Conservation (phyloP, 345 rosid species). For the Raphanus raphanistrum region DNA sequence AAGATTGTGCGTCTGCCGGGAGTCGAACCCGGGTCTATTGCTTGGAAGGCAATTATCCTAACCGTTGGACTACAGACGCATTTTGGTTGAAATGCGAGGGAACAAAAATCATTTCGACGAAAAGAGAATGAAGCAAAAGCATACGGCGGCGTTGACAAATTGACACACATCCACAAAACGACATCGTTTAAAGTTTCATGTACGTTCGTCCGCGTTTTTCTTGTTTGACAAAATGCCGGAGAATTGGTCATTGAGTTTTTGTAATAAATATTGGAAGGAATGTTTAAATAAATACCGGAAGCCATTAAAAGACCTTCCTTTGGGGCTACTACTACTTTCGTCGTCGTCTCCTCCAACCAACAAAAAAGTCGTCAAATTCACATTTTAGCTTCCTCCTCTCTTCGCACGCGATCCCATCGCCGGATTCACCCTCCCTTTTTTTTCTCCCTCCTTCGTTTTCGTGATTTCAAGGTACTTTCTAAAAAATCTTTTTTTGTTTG, state of each 20-base stretch:
- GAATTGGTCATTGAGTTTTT: neutral
- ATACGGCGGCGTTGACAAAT: neutral
- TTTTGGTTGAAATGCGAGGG: neutral
- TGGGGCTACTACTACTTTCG: neutral
- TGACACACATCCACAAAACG: neutral
- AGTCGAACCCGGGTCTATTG: conserved; percentile 92
- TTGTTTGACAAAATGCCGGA: neutral
- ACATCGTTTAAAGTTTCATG: neutral
- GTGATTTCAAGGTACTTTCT: conserved; percentile 24
- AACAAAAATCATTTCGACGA: too few species aligned
- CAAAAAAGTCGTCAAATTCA: neutral
- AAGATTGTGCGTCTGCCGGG: conserved; percentile 61
- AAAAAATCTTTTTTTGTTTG: neutral
- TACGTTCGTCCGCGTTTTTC: neutral
- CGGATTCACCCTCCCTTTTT: conserved; percentile 6
- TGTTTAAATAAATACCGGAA: neutral
- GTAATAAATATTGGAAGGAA: neutral
- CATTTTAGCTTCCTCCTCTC: conserved; percentile 2
- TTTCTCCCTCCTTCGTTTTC: neutral
- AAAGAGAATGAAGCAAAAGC: neutral
- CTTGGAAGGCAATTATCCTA: conserved; percentile 91
- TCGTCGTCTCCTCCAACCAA: neutral
- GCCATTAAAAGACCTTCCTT: neutral
- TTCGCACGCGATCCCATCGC: neutral
- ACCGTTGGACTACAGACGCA: conserved; percentile 50